phyloP scores from a whole-genome alignment of 2,329 filamentous ascomycete species.

The Myriosclerotinia duriaeana region DNA sequence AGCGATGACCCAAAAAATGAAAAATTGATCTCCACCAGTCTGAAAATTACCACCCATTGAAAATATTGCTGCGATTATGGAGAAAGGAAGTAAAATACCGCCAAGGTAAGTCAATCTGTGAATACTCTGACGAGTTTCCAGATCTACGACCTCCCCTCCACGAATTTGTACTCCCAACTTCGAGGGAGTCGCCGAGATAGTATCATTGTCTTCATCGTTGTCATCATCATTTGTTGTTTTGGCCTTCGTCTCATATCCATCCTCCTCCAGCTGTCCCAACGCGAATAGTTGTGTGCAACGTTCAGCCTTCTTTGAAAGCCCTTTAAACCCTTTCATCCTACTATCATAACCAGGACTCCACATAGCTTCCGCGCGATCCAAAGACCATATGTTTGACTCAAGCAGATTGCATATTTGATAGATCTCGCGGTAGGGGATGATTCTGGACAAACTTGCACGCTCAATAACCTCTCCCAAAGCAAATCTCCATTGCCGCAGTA shows the following conservation, averaged over 20 bases:
- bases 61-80: conserved; percentile 15
- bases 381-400: conserved; percentile 5
- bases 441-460: background rate
- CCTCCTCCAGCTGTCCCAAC: background rate
- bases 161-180: background rate
- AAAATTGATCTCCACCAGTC: conserved; percentile 13
- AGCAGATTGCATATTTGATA: conserved; percentile 10
- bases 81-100: conserved; percentile 17
- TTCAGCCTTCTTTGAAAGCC: conserved; percentile 1
- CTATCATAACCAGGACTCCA: background rate
- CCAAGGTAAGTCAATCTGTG: conserved; percentile 15
- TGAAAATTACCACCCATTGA: conserved; percentile 7
- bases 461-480: background rate
- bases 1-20: conserved; percentile 20
- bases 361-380: background rate
- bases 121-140: conserved; percentile 19
- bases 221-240: background rate
- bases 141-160: conserved; percentile 5
- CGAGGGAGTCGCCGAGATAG: background rate
- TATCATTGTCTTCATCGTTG: background rate
- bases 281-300: background rate
- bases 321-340: conserved; percentile 5
- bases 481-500: conserved; percentile 10
- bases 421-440: background rate
- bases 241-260: background rate